These are phyloP conservation scores for Pilasporangium apinafurcum DNA, from an alignment of 352 stramenopile species.

Conservation along the genomic window DNA sequence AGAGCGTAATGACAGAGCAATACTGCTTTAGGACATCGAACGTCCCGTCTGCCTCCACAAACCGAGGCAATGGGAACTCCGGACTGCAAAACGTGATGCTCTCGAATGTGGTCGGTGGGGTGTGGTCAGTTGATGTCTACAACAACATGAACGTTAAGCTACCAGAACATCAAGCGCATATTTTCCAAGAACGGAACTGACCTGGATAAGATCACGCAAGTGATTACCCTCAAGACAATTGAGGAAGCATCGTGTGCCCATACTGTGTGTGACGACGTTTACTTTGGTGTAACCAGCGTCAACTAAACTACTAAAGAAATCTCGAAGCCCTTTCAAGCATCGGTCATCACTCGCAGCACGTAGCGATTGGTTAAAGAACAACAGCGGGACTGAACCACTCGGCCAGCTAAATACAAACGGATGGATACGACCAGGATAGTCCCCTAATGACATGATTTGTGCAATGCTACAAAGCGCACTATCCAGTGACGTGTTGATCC, in stretches of 20 bases:
- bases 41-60: conserved; percentile 22
- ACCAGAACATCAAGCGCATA: not conserved
- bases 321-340: conserved; percentile 6
- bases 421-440: conserved; percentile 11
- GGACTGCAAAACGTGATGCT: conserved; percentile 53
- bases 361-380: conserved; percentile 9
- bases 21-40: conserved; percentile 40
- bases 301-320: conserved; percentile 14
- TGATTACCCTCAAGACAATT: conserved; percentile 10
- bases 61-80: conserved; percentile 41
- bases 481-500: conserved; percentile 11
- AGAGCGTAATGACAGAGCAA: conserved; percentile 38
- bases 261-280: conserved; percentile 15
- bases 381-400: conserved; percentile 10
- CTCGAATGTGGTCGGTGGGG: not conserved
- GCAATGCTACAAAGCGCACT: conserved; percentile 10
- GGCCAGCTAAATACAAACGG: conserved; percentile 17
- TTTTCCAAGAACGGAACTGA: not conserved
- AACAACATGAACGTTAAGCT: no score
- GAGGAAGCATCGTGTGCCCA: conserved; percentile 12
- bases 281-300: conserved; percentile 14
- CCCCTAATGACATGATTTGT: conserved; percentile 14
- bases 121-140: conserved; percentile 4
- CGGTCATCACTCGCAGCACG: conserved; percentile 2
- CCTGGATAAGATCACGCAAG: conserved; percentile 9